A percentile compares a stretch with the other conserved stretches of the same genome.
Conservation (phyloP, 441 rosid genomes). For the Lepidium campestre region DNA sequence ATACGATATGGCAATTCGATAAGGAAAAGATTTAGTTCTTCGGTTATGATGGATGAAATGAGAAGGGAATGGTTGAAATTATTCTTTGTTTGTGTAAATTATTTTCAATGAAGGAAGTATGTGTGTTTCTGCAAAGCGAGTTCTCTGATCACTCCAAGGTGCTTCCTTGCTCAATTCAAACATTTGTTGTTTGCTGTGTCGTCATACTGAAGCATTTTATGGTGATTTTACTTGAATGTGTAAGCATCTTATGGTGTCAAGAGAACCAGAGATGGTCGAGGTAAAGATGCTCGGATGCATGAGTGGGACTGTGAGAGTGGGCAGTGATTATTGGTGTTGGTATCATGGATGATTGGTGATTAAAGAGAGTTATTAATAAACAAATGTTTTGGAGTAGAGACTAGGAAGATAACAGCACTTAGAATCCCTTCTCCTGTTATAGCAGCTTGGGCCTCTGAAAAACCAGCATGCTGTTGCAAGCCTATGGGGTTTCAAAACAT, state of each 20-base stretch:
- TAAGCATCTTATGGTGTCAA: not conserved
- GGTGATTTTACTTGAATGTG: not conserved
- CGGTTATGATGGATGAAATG: conserved; percentile 2
- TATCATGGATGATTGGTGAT: not conserved
- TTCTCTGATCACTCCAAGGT: not conserved
- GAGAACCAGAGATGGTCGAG: not conserved
- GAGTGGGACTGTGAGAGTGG: not conserved
- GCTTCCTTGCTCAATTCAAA: not conserved
- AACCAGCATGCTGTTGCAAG: not conserved
- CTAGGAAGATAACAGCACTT: not conserved
- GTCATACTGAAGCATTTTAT: not conserved
- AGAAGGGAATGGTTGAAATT: not conserved
- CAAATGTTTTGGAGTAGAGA: not conserved
- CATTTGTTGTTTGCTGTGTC: not conserved
- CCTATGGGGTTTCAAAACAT: not conserved
- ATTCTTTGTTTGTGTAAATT: conserved; percentile 13
- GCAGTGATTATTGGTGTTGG: not conserved
- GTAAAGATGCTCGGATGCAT: not conserved
- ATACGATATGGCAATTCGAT: not conserved
- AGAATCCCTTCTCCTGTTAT: not conserved
- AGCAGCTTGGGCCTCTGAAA: not conserved
- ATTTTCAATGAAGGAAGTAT: conserved; percentile 4
- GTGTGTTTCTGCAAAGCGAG: not conserved
- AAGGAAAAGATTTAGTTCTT: conserved; percentile 4
- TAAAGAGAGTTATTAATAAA: not conserved